Percentiles rank a stretch among this genome's conserved stretches.
Evolutionary conservation across 768 basidiomycete genomes (phyloP).

Genomic region (Termitomyces sp.): DNA sequence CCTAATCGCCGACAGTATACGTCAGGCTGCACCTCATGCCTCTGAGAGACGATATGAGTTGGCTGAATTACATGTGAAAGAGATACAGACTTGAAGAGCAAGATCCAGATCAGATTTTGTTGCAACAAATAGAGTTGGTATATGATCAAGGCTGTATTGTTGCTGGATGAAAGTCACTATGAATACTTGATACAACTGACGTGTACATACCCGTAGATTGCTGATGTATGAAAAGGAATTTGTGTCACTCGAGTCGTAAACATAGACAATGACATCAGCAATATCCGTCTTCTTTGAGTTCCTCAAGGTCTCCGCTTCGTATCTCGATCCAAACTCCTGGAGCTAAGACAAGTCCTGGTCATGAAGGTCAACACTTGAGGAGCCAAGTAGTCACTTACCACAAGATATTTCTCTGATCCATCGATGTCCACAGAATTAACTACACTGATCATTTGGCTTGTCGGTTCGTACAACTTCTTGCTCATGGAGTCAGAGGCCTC

Average conservation of each 20-base stretch:
- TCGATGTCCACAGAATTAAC: slow-evolving; percentile 95
- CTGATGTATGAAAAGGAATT: slow-evolving; percentile 99
- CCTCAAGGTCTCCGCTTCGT: slow-evolving; percentile 87
- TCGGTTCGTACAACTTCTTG: slow-evolving; percentile 78
- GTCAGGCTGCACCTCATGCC: slow-evolving; percentile 98
- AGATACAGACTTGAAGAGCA: slow-evolving; percentile 73
- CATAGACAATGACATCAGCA: slow-evolving; percentile 93
- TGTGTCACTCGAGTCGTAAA: slow-evolving; percentile 96
- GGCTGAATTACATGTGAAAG: background rate
- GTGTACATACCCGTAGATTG: slow-evolving; percentile 71
- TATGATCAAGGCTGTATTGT: slow-evolving; percentile 94
- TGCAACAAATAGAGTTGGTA: slow-evolving; percentile 96
- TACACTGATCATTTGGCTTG: slow-evolving; percentile 85
- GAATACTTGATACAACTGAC: background rate
- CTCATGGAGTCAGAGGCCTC: slow-evolving; percentile 83
- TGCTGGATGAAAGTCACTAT: slow-evolving; percentile 52
- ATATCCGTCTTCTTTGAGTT: slow-evolving; percentile 89
- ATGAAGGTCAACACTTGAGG: background rate
- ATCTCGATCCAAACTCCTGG: slow-evolving; percentile 96
- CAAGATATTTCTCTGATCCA: slow-evolving; percentile 93
- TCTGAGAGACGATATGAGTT: slow-evolving; percentile 36
- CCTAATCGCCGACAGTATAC: slow-evolving; percentile 89
- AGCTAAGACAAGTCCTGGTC: slow-evolving; percentile 46
- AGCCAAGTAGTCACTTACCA: slow-evolving; percentile 54
- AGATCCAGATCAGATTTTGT: slow-evolving; percentile 98